phyloP scores from a whole-genome alignment of 1,139 yeast genomes.

The Casaregolazyma lundiana region DNA sequence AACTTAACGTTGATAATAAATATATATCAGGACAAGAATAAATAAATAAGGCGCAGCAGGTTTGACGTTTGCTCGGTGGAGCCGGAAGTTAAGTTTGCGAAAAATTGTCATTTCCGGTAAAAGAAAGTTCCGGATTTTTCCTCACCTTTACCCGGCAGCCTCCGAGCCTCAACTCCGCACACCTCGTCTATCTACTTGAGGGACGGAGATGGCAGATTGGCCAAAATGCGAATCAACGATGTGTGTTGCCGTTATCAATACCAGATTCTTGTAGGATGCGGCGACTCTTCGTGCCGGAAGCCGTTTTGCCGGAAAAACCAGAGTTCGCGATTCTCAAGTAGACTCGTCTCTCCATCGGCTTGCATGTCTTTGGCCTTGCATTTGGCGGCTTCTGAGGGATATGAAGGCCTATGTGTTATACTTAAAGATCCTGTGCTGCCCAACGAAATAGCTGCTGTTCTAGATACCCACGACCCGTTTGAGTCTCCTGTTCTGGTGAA shows the following conservation, averaged over 20 bases:
- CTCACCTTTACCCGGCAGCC: not conserved
- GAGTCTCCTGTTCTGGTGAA: constrained; percentile 11
- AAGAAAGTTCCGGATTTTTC: not conserved
- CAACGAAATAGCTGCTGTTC: constrained; percentile 1
- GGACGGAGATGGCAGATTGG: no score
- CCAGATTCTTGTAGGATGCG: constrained; percentile 24
- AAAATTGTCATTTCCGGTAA: not conserved
- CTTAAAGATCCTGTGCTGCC: constrained; percentile 13
- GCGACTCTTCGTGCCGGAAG: constrained; percentile 16
- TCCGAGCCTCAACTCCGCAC: no score
- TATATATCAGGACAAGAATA: not conserved
- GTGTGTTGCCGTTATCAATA: constrained; percentile 19
- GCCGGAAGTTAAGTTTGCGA: not conserved
- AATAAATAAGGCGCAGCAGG: not conserved
- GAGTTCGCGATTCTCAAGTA: constrained; percentile 16
- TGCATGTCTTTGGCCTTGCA: constrained; percentile 21
- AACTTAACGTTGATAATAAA: not conserved
- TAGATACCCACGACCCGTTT: constrained; percentile 15
- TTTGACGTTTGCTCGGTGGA: not conserved
- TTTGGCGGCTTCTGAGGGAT: constrained; percentile 18
- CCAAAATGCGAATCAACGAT: constrained; percentile 2
- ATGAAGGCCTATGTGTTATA: constrained; percentile 15
- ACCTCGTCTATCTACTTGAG: no score
- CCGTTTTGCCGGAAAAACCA: constrained; percentile 20
- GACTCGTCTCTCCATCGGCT: constrained; percentile 18